Evolutionary conservation across 2,329 filamentous ascomycete genomes (phyloP), one percentile per base, ranked within the genome.

Genomic region (Ceratocystis lukuohia): DNA sequence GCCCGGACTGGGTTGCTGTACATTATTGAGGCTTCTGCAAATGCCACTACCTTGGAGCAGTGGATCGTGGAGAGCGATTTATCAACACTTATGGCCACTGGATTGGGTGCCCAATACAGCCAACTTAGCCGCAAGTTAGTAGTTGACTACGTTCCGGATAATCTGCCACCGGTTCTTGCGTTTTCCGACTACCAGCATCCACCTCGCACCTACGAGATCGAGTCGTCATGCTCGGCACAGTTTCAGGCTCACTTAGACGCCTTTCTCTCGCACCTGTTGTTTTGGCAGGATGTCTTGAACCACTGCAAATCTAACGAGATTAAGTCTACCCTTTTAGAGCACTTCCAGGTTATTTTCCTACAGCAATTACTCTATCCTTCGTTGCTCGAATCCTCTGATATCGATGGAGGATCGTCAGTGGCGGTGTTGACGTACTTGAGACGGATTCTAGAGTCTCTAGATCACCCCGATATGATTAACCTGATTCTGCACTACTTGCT

Each of bases 51-150:
- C 0, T 76, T 99, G 68, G 94, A 99, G 77, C 89, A 91, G 72
- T 99, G 94, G 94, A 89, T 99, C 70, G 91, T 97, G 61, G 92
- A 96, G 73, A 96, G 93, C 74, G 94, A 99, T 74, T 80, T 99
- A 64, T 94, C 94, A 12, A 97, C 94, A 0, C 80, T 97, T 70
- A 97, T 99, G 94, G 94, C 94, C 2, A 97, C 91, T 0, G 94
- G 94, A 0, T 78, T 99, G 0, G 94, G 94, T 17, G 94, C 83
- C 80, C 72, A 87, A 61, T 84, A 86, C 74, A 85, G 81, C 71
- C 83, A 86, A 71, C 76, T 86, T 69, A 86, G 84, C 71, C 85
- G 88, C 69, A 91, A 96, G 77, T 80, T 95, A 68, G 88, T 93
- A 65, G 87, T 96, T 69, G 82, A 91, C 69, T 85, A 92, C 74